Conservation (phyloP, 331 rosid species). For the Rhamnella rubrinervis region DNA sequence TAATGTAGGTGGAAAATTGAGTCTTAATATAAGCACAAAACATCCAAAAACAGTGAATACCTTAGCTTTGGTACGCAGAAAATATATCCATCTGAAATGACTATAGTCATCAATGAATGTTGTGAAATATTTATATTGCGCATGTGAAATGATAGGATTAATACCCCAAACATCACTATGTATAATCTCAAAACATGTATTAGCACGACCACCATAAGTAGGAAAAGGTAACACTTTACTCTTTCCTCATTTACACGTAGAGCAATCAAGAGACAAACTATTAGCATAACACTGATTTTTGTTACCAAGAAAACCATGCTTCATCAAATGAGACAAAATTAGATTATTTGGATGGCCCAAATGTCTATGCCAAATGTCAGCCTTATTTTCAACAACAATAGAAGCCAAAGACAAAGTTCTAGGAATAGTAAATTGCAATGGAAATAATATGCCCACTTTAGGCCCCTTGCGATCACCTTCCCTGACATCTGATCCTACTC, state of each 20-base stretch:
- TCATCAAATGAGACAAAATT: background rate
- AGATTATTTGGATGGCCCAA: background rate
- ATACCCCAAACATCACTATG: no score
- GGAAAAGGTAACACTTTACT: no score
- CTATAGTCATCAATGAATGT: no score
- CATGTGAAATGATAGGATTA: no score
- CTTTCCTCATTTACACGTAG: no score
- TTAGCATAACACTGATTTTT: background rate
- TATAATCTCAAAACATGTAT: no score
- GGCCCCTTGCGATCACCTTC: background rate
- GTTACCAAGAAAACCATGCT: background rate
- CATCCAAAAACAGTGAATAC: background rate
- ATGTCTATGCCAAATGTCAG: background rate
- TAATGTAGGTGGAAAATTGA: no score
- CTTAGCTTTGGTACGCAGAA: background rate
- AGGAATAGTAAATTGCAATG: background rate
- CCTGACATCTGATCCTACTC: no score
- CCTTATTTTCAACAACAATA: background rate
- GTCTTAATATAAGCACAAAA: background rate
- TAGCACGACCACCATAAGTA: no score
- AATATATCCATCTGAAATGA: background rate
- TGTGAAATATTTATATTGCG: no score
- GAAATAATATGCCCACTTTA: background rate
- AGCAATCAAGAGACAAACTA: no score
- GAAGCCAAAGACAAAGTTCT: background rate